Base-by-base conservation (phyloP, 2,329 filamentous ascomycete genomes). In the Teratosphaeria viscida region DNA sequence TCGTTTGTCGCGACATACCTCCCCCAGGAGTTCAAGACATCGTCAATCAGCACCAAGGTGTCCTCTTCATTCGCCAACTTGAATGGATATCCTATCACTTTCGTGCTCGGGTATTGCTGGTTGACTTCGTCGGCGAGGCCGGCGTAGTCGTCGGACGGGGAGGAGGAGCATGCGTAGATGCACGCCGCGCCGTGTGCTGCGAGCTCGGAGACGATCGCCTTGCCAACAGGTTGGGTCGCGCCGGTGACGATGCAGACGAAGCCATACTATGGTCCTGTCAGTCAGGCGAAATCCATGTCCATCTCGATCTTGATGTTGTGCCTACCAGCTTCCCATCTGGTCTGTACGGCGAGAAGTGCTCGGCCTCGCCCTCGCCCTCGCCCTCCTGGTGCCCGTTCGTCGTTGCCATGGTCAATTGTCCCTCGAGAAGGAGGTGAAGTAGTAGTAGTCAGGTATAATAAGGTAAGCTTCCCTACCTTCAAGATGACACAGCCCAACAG, bases 201-300 rank as follows among this genome's bases (percentile, higher is more conserved):
- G 47, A 86, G 73, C 67, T 86, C 84, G 52, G 76, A 71, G 19
- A 83, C 79, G 59, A 86, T 84, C 29, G 83, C 82, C 64, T 78
- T 78, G 8, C 84, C 84, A 14, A 86, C 77, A 1, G 83, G 80
- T 66, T 84, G 81, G 0, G 80, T 80, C 27, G 83, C 82, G 14
- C 83, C 83, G 0, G 83, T 85, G 5, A 86, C 83, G 14, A 86
- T 79, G 65, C 84, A 86, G 23, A 86, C 80, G 64, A 86, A 86
- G 52, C 84, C 84, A 70, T 85, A 83, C 78, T 83, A 62, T 14
- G 16, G 8, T 8, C 23, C 37, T 12, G 55, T 57, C 29, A 56
- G 52, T 49, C 19, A 10, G 6, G 43, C 43, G 43, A 19, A 19
- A 11, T 29, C 39, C 4, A 35, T 39, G 12, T 2, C 39, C 5